Conservation (phyloP, 192 early-diverging fungal genomes). For the Coemansia sp. region DNA sequence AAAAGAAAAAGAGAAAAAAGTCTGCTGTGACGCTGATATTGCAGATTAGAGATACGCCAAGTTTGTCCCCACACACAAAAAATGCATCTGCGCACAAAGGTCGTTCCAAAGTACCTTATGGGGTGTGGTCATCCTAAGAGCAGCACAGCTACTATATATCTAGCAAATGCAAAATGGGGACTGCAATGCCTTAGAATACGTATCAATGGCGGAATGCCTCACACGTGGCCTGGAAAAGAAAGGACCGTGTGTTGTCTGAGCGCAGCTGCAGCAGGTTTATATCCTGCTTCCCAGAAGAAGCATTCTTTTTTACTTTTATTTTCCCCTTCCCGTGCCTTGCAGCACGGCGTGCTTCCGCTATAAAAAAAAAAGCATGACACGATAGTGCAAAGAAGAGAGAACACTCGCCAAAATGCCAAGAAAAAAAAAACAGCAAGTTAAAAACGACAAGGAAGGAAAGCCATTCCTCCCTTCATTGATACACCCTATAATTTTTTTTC, state of each 20-base stretch:
- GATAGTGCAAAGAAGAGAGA: background rate
- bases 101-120: background rate
- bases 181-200: background rate
- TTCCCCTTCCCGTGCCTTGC: background rate
- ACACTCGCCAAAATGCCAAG: background rate
- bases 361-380: background rate
- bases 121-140: background rate
- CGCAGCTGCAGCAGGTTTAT: background rate
- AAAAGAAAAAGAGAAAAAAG: background rate
- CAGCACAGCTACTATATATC: background rate
- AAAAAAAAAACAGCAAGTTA: background rate
- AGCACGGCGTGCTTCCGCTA: background rate
- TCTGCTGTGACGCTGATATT: background rate
- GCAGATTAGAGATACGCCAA: background rate
- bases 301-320: background rate
- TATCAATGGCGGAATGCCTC: background rate
- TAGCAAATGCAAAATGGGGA: background rate
- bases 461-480: background rate
- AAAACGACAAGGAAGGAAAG: background rate
- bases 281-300: background rate
- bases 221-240: background rate
- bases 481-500: background rate
- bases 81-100: background rate
- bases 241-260: background rate
- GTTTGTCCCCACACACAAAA: background rate